Conservation (phyloP, 352 stramenopile species). For the Pythium vanterpoolii region DNA sequence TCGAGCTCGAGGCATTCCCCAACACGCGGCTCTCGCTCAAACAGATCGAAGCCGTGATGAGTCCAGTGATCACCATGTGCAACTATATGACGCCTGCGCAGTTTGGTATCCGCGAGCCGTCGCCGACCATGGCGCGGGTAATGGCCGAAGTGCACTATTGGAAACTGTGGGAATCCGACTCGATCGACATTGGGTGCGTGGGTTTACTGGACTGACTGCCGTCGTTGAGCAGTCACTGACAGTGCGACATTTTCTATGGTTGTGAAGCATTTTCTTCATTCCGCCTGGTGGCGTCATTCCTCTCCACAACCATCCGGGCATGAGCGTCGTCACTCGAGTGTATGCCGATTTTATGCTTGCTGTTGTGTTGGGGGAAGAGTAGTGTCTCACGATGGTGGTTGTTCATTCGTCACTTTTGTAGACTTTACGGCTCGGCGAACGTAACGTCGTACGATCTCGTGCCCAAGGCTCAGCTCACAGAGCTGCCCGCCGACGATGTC, state of each 20-base stretch:
- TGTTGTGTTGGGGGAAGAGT: not conserved
- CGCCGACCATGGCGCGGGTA: constrained; percentile 54
- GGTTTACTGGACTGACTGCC: too few relatives aligned
- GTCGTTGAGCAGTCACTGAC: not conserved
- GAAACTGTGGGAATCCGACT: constrained; percentile 84
- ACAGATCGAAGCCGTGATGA: constrained; percentile 63
- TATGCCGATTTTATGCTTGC: constrained; percentile 28
- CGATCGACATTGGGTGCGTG: constrained; percentile 76
- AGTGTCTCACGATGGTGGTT: constrained; percentile 3
- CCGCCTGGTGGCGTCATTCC: constrained; percentile 71
- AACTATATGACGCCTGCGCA: constrained; percentile 55
- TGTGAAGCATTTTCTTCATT: constrained; percentile 77
- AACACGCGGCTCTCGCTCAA: constrained; percentile 73
- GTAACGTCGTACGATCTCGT: constrained; percentile 76
- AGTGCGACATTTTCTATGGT: not conserved
- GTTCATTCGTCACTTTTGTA: constrained; percentile 13
- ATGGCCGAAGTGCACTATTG: constrained; percentile 85
- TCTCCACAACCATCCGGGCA: constrained; percentile 79
- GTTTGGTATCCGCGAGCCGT: constrained; percentile 71
- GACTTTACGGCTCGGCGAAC: constrained; percentile 69
- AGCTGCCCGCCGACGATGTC: constrained; percentile 18
- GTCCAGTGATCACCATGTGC: constrained; percentile 52
- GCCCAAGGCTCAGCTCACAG: constrained; percentile 34
- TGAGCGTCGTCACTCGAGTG: constrained; percentile 84
- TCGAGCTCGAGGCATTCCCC: constrained; percentile 52